These are phyloP conservation scores for Fusarium armeniacum DNA, from an alignment of 2,329 filamentous ascomycete genomes.

Conservation along the genomic window DNA sequence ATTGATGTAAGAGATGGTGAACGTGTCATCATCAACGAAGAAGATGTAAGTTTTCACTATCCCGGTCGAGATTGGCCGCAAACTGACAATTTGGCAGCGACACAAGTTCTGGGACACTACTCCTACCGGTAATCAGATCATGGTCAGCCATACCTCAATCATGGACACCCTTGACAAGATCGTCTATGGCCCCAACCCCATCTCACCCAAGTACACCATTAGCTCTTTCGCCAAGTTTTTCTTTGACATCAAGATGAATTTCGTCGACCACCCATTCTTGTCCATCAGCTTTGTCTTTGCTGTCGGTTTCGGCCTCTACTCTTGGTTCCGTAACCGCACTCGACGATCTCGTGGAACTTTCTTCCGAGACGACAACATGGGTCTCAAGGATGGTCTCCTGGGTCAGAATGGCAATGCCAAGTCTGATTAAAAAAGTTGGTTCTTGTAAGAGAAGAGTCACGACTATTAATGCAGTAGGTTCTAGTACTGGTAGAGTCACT, in stretches of 20 bases:
- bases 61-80: background rate
- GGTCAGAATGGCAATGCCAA: constrained; percentile 59
- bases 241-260: constrained; percentile 72
- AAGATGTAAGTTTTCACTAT: constrained; percentile 79
- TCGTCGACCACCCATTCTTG: constrained; percentile 71
- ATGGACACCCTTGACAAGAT: constrained; percentile 86
- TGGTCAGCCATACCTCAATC: constrained; percentile 89
- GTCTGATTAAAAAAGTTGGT: constrained; percentile 50
- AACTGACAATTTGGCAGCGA: constrained; percentile 70
- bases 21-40: constrained; percentile 94
- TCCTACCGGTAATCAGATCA: constrained; percentile 88
- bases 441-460: background rate
- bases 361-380: constrained; percentile 72
- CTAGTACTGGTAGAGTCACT: background rate
- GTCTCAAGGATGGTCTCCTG: constrained; percentile 75
- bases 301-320: constrained; percentile 65
- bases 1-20: constrained; percentile 90
- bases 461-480: background rate
- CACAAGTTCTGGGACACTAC: constrained; percentile 96
- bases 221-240: constrained; percentile 79
- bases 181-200: constrained; percentile 75
- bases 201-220: constrained; percentile 83
- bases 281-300: constrained; percentile 70
- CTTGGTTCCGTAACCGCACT: constrained; percentile 68
- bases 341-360: constrained; percentile 68